Base-by-base conservation (phyloP, 306 rosid species). In the Castanea mollissima region DNA sequence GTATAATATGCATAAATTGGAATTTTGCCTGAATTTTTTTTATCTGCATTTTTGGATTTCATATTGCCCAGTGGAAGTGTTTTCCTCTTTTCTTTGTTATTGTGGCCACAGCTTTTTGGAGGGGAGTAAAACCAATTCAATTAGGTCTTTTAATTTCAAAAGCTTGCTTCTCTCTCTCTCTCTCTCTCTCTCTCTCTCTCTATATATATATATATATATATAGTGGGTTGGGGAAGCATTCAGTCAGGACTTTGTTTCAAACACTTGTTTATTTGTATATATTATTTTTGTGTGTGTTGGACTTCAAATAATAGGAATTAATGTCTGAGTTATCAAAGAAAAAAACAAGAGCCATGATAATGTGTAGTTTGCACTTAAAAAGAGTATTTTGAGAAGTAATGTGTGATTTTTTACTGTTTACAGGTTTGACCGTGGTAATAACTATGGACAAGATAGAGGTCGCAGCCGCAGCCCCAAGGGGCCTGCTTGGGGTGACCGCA, bases 391-490 rank as follows among this genome's bases (percentile, higher is more conserved):
- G 77, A 68, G 64, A 46, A 72, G 62, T 81, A 76, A 78, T 58
- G 69, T 21, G 79, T 71, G 20, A 55, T 14, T 71, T 27, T 19
- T 57, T 72, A 29, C 62, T 51, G 65, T 60, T 78, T 83, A 41
- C 84, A 92, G 98, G 90, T 77, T 78, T 80, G 98, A 90, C 44
- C 83, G 88, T 46, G 95, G 84, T 52, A 69, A 74, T 32, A 78
- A 12, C 32, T 64, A 72, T 38, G 82, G 83, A 38, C 79, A 73
- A 69, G 86, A 79, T 69, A 78, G 81, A 74, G 87, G 80, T 74
- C 80, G 84, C 2, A 81, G 85, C 31, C 81, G 60, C 21, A 84
- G 88, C 41, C 85, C 83, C 55, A 94, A 49, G 76, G 92, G 85
- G 35, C 77, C 85, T 6, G 90, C 87, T 76, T 84, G 88, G 87